Evolutionary conservation across 31 red algal species (phyloP).

Genomic region (Odonthalia washingtoniensis): DNA sequence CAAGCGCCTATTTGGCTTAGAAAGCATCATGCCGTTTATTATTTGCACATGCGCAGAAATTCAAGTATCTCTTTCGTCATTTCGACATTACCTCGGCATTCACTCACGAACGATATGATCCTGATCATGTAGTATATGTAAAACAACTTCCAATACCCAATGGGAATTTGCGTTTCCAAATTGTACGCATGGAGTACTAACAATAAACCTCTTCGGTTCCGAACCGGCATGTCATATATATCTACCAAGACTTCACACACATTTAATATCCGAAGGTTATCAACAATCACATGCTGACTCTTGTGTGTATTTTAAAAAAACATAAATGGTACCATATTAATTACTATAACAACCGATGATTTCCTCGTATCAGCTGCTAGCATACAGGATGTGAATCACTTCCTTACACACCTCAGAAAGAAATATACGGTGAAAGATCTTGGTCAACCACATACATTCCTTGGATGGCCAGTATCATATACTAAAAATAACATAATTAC

Average conservation of each 20-base stretch:
- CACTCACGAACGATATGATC: no score
- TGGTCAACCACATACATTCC: not conserved
- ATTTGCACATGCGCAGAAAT: not conserved
- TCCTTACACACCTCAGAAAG: not conserved
- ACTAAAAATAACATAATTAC: not conserved
- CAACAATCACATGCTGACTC: no score
- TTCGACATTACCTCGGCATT: constrained; percentile 35
- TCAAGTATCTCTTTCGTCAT: constrained; percentile 19
- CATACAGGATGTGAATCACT: not conserved
- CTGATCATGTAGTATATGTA: no score
- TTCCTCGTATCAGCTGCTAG: not conserved
- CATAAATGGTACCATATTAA: not conserved
- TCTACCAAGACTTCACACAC: no score
- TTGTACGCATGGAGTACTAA: not conserved
- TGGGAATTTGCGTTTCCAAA: not conserved
- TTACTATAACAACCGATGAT: constrained; percentile 18
- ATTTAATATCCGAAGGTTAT: no score
- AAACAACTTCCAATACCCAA: constrained; percentile 31
- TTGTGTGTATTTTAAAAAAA: not conserved
- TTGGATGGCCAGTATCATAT: not conserved
- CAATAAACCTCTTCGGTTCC: constrained; percentile 5
- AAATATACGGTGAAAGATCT: constrained; percentile 32
- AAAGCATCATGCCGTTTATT: not conserved
- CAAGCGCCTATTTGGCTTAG: constrained; percentile 15
- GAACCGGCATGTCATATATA: not conserved